phyloP scores from a whole-genome alignment of 1,284 basidiomycete genomes.

The Melampsora americana region DNA sequence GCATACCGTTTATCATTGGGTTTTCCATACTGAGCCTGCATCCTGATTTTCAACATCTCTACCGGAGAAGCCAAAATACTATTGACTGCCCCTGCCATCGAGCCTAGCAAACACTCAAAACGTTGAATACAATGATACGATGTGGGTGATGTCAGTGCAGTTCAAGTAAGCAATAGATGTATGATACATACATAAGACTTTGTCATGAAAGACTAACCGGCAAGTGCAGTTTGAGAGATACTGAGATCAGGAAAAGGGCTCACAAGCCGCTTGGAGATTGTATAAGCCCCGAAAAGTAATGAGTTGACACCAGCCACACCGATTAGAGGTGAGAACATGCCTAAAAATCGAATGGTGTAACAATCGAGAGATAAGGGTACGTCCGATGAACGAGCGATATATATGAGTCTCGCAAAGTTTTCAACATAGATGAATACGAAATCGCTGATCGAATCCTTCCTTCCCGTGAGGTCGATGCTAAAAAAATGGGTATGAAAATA shows the following conservation, averaged over 20 bases:
- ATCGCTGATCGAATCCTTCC: background rate
- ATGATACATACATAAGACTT: background rate
- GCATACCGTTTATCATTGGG: constrained; percentile 32
- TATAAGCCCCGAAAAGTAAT: constrained; percentile 86
- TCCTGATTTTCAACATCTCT: constrained; percentile 70
- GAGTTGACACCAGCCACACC: constrained; percentile 98
- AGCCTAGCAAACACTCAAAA: constrained; percentile 47
- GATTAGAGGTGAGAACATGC: constrained; percentile 83
- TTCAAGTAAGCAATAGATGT: no score
- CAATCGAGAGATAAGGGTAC: background rate
- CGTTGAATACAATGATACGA: background rate
- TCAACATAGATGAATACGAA: background rate
- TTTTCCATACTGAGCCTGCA: constrained; percentile 85
- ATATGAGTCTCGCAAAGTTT: background rate
- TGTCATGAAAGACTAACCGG: constrained; percentile 60
- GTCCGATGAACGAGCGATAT: background rate
- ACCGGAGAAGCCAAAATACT: constrained; percentile 79
- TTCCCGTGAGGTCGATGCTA: constrained; percentile 8
- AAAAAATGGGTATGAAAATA: constrained; percentile 49
- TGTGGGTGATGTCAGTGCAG: no score
- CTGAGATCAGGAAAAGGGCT: constrained; percentile 81
- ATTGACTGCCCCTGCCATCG: constrained; percentile 85
- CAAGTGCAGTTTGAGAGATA: constrained; percentile 72
- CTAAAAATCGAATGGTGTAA: constrained; percentile 55
- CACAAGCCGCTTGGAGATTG: constrained; percentile 72